phyloP scores from a whole-genome alignment of 805 yeast species.

The Groenewaldozyma salmanticensis region DNA sequence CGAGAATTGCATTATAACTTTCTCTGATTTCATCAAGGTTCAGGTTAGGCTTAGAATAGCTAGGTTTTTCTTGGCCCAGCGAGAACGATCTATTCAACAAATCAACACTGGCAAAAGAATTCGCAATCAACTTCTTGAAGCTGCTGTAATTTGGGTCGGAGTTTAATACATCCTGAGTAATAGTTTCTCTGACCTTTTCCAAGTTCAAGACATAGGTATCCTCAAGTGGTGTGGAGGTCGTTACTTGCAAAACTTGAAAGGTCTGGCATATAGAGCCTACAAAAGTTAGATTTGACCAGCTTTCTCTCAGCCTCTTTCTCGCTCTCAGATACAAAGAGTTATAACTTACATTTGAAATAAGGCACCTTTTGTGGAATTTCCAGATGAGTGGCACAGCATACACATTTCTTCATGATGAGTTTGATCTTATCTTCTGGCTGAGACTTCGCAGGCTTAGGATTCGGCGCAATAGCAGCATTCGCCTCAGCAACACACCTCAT shows the following conservation, averaged over 20 bases:
- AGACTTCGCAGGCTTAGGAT: slow-evolving; percentile 1
- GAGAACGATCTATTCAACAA: slow-evolving; percentile 49
- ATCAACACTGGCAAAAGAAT: slow-evolving; percentile 38
- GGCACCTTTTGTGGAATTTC: slow-evolving; percentile 18
- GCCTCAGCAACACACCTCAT: slow-evolving; percentile 16
- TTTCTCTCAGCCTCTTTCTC: no score
- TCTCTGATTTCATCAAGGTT: slow-evolving; percentile 38
- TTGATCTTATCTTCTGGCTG: no score
- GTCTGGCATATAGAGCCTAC: slow-evolving; percentile 43
- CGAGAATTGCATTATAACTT: slow-evolving; percentile 36
- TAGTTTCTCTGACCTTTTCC: no score
- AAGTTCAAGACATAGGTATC: neutral
- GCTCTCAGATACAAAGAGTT: slow-evolving; percentile 9
- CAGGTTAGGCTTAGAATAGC: slow-evolving; percentile 40
- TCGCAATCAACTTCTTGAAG: no score
- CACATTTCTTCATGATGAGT: slow-evolving; percentile 15
- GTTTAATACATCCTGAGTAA: no score
- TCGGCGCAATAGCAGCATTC: slow-evolving; percentile 4
- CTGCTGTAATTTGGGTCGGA: no score
- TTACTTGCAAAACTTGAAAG: slow-evolving; percentile 16
- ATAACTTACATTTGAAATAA: slow-evolving; percentile 48
- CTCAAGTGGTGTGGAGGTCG: no score
- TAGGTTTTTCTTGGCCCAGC: slow-evolving; percentile 24
- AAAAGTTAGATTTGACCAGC: no score
- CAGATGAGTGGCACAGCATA: slow-evolving; percentile 23